Base-by-base conservation (phyloP, 192 early-diverging fungal species). In the Haplosporangium gracile region DNA sequence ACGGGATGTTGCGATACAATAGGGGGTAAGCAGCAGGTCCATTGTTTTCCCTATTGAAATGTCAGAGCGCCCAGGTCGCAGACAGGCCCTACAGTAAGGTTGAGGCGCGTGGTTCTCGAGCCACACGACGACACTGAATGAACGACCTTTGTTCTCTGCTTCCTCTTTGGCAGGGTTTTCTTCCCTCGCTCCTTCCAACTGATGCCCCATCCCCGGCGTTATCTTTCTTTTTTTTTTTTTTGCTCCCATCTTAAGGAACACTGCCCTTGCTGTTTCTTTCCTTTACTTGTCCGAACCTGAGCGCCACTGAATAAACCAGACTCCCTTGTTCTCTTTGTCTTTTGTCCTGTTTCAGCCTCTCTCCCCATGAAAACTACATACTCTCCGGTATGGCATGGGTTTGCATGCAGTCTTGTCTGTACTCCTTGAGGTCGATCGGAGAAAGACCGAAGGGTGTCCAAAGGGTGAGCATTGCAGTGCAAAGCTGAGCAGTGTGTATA, bases 391-490 rank as follows among this genome's bases (percentile, higher is more conserved):
- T 65, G n/a, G 10, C 60, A 65, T 65, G n/a, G 1, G 29, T 0
- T 32, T 32, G 60, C 60, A 65, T 65, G 29, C 60, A 65, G 29
- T 29, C 60, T 65, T 15, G 10, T 11, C 10, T 15, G 26, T 11
- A 11, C 57, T 0, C 60, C n/a, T 32, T 65, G 10, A 29, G 32
- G 60, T 15, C 60, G 60, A 65, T 65, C 60, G 60, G 60, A 32
- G 29, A 65, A 65, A 13, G 60, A 32, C 55, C 60, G 60, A 26
- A 65, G n/a, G 60, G 29, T 65, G 29, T 32, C 60, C 60, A 32
- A 65, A 65, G 57, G 43, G 60, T 65, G 60, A 65, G 60, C 60
- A 65, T 65, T 65, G 60, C 8, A 70, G 69, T 42, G 69, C 39
- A 24, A 36, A 70, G 34, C 34, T 39, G 39, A 70, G 69, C 34